Conservation (phyloP, 768 basidiomycete species). For the Termitomyces sp. region DNA sequence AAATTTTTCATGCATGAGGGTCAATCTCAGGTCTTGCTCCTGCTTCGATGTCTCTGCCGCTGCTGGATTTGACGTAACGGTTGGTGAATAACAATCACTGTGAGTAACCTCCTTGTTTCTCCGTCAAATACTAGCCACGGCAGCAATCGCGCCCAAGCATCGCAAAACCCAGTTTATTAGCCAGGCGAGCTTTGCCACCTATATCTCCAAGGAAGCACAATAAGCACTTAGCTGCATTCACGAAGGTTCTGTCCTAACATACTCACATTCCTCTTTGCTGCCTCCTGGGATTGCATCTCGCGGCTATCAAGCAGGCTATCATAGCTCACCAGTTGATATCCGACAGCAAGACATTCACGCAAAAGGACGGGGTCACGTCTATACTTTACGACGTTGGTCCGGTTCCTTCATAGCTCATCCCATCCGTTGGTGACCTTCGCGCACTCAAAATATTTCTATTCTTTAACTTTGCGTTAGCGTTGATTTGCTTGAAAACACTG, state of each 20-base stretch:
- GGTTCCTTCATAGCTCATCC: conserved; percentile 18
- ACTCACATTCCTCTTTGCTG: conserved; percentile 15
- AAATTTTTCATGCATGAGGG: not conserved
- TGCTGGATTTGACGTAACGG: not conserved
- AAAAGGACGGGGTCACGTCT: not conserved
- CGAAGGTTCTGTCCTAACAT: not conserved
- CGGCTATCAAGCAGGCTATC: conserved; percentile 16
- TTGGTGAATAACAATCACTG: not conserved
- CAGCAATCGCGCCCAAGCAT: conserved; percentile 16
- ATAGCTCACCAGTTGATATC: conserved; percentile 16
- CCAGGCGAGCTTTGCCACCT: conserved; percentile 14
- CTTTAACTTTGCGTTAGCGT: not conserved
- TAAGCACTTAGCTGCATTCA: conserved; percentile 9
- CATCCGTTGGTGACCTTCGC: conserved; percentile 19
- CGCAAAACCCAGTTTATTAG: conserved; percentile 16
- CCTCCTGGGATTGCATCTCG: conserved; percentile 17
- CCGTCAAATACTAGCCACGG: conserved; percentile 14
- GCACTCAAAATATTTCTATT: conserved; percentile 19
- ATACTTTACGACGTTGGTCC: not conserved
- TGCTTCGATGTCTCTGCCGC: not conserved
- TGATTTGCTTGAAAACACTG: not conserved
- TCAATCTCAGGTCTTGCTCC: not conserved
- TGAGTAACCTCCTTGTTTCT: conserved; percentile 11
- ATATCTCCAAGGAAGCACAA: conserved; percentile 11
- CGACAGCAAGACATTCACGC: not conserved